Conservation (phyloP, 306 rosid species). For the Prunus campanulata region DNA sequence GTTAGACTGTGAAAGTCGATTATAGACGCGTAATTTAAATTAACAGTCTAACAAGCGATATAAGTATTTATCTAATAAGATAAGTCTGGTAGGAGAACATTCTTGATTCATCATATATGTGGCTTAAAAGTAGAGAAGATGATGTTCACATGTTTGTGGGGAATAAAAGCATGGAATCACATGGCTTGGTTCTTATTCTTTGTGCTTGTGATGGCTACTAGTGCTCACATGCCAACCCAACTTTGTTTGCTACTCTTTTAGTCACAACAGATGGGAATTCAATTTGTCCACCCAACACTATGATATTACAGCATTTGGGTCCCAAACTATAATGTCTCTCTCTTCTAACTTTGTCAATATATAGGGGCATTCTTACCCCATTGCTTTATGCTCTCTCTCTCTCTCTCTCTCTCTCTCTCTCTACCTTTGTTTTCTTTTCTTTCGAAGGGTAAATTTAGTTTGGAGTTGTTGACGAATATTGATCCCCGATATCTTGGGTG, state of each 20-base stretch:
- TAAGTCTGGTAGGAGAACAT: too few relatives aligned
- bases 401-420: too few relatives aligned
- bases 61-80: too few relatives aligned
- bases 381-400: not conserved
- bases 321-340: constrained; percentile 34
- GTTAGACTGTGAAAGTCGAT: too few relatives aligned
- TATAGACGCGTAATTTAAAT: too few relatives aligned
- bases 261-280: constrained; percentile 25
- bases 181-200: constrained; percentile 38
- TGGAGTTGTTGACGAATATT: not conserved
- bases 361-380: not conserved
- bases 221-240: constrained; percentile 52
- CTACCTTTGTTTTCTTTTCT: too few relatives aligned
- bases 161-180: constrained; percentile 60
- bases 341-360: constrained; percentile 15
- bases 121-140: constrained; percentile 26
- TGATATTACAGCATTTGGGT: constrained; percentile 31
- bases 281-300: constrained; percentile 36
- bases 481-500: not conserved
- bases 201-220: constrained; percentile 34
- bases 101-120: not conserved
- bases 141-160: constrained; percentile 59
- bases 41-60: too few relatives aligned
- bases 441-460: not conserved
- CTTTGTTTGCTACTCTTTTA: constrained; percentile 32